A percentile compares a stretch with the other conserved stretches of the same genome.
Conservation (phyloP, 2,329 filamentous ascomycete species). For the Penicillium hesseltinei region DNA sequence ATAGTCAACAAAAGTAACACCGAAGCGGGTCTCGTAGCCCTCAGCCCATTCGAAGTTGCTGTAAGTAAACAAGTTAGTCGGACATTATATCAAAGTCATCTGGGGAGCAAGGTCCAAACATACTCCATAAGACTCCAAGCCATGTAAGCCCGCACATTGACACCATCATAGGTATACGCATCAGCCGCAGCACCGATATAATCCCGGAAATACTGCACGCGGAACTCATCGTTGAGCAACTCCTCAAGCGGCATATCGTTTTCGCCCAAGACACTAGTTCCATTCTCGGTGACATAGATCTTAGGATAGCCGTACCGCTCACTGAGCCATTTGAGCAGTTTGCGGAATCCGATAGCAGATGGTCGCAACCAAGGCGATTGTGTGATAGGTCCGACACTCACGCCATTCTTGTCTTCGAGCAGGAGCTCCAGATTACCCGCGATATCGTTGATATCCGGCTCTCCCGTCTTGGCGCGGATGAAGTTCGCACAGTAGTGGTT, state of each 20-base stretch:
- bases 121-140: slow-evolving; percentile 85
- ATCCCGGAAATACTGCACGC: slow-evolving; percentile 72
- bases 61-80: slow-evolving; percentile 13
- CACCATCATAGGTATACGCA: slow-evolving; percentile 69
- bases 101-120: not conserved
- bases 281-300: slow-evolving; percentile 88
- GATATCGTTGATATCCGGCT: slow-evolving; percentile 64
- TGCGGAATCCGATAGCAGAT: slow-evolving; percentile 71
- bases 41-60: slow-evolving; percentile 91
- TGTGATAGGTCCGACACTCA: slow-evolving; percentile 76
- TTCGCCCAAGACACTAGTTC: slow-evolving; percentile 79
- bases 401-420: slow-evolving; percentile 68
- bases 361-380: slow-evolving; percentile 80
- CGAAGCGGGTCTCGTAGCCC: slow-evolving; percentile 82
- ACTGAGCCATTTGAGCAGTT: slow-evolving; percentile 73
- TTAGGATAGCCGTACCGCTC: slow-evolving; percentile 72
- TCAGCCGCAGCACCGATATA: slow-evolving; percentile 76
- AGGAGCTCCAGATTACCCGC: slow-evolving; percentile 72
- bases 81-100: not conserved
- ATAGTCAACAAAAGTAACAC: slow-evolving; percentile 82
- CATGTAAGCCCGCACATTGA: slow-evolving; percentile 76
- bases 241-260: slow-evolving; percentile 69
- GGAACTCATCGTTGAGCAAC: slow-evolving; percentile 78
- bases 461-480: slow-evolving; percentile 67
- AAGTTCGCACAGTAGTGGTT: slow-evolving; percentile 92